phyloP scores from a whole-genome alignment of 1,284 basidiomycete genomes.

The Filobasidium uniguttulatum region DNA sequence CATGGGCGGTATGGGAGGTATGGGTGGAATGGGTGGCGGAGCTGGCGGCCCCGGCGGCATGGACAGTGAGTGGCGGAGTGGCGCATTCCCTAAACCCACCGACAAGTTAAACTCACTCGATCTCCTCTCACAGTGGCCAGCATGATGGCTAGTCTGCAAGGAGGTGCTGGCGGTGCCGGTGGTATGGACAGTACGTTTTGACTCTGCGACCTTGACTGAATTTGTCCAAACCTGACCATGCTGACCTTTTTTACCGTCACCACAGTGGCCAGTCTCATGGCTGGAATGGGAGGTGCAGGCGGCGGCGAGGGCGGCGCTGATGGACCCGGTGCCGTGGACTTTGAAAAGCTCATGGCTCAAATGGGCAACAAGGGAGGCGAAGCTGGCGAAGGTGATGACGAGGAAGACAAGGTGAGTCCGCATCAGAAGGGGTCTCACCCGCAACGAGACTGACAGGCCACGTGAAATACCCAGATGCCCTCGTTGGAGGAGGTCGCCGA shows the following conservation, averaged over 20 bases:
- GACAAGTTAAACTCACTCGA: constrained; percentile 2
- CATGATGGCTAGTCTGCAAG: constrained; percentile 6
- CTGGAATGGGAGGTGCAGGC: constrained; percentile 37
- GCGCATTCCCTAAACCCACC: neutral
- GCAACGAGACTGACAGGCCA: neutral
- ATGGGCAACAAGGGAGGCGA: constrained; percentile 20
- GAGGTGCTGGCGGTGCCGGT: constrained; percentile 38
- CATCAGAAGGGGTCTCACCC: neutral
- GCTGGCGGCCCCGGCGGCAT: constrained; percentile 41
- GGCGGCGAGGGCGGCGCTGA: constrained; percentile 25
- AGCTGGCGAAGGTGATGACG: constrained; percentile 8
- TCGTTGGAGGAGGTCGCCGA: constrained; percentile 1
- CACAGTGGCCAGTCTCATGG: neutral
- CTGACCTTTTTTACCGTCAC: too few species aligned
- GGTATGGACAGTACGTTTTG: constrained; percentile 36
- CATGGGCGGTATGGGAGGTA: constrained; percentile 21
- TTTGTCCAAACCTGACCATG: neutral
- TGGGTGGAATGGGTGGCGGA: constrained; percentile 38
- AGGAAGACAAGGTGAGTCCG: constrained; percentile 1
- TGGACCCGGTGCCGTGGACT: constrained; percentile 29
- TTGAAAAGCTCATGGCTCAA: constrained; percentile 34
- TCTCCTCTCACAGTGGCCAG: constrained; percentile 1
- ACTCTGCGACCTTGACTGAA: too few species aligned
- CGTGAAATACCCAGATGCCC: neutral
- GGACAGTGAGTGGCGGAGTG: constrained; percentile 29